phyloP scores from a whole-genome alignment of 2,329 filamentous ascomycete genomes.

The Annulohypoxylon truncatum region DNA sequence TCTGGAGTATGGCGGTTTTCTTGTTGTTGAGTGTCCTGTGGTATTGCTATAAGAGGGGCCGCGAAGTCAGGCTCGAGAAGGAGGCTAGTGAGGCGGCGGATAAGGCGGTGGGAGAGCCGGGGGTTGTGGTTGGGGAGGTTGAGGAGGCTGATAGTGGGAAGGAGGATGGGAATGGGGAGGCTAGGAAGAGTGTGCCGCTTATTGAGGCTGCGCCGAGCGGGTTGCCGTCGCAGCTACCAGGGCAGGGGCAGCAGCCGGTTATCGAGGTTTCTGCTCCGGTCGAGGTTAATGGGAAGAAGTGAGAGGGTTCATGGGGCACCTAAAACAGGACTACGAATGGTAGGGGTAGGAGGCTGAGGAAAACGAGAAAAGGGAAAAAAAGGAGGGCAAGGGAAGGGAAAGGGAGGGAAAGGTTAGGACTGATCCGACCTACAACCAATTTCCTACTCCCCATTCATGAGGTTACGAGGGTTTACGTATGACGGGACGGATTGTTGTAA shows the following conservation, averaged over 20 bases:
- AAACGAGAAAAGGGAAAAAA: background rate
- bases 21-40: conserved; percentile 93
- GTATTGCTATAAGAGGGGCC: conserved; percentile 97
- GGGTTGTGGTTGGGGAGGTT: background rate
- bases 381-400: background rate
- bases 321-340: background rate
- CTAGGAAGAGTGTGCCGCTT: background rate
- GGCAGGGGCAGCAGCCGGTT: conserved; percentile 2
- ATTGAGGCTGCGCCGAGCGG: background rate
- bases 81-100: conserved; percentile 54
- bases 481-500: conserved; percentile 5
- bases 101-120: background rate
- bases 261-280: conserved; percentile 13
- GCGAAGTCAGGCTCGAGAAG: conserved; percentile 81
- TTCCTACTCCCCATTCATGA: background rate
- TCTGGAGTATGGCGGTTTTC: conserved; percentile 90
- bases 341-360: background rate
- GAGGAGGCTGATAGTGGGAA: background rate
- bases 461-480: background rate
- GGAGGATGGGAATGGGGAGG: background rate
- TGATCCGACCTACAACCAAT: background rate
- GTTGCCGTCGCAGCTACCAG: conserved; percentile 1
- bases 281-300: background rate
- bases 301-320: background rate
- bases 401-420: background rate